These are phyloP conservation scores for Sordariomycetes sp. DNA, from an alignment of 2,329 filamentous ascomycete genomes.

Conservation along the genomic window DNA sequence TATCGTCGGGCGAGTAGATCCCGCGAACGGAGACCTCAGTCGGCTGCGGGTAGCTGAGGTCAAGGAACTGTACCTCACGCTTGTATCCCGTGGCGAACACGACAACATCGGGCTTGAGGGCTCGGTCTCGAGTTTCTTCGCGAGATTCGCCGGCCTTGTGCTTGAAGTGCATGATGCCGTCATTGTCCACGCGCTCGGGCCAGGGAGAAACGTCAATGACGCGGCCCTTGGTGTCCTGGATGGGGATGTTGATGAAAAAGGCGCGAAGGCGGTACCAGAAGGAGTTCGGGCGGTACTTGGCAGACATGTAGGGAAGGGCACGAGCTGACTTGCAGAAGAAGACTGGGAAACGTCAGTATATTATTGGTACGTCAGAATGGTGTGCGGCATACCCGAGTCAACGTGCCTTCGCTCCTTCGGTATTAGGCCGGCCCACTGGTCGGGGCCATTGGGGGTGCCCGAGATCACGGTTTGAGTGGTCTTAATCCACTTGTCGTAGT, in stretches of 20 bases:
- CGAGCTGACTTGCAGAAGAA: slow-evolving; percentile 29
- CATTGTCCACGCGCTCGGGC: slow-evolving; percentile 21
- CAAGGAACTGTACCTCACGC: slow-evolving; percentile 25
- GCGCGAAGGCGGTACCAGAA: slow-evolving; percentile 20
- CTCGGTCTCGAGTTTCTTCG: slow-evolving; percentile 13
- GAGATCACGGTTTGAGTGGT: slow-evolving; percentile 26
- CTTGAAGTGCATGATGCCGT: slow-evolving; percentile 22
- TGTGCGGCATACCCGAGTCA: slow-evolving; percentile 15
- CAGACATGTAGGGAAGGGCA: slow-evolving; percentile 27
- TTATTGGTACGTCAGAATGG: background rate
- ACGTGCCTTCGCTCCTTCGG: slow-evolving; percentile 20
- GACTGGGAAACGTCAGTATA: slow-evolving; percentile 13
- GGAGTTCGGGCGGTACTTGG: slow-evolving; percentile 17
- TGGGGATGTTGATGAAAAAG: slow-evolving; percentile 22
- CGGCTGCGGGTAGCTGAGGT: slow-evolving; percentile 24
- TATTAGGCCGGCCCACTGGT: slow-evolving; percentile 33
- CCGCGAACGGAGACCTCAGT: slow-evolving; percentile 36
- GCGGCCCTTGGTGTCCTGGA: slow-evolving; percentile 21
- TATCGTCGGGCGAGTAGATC: slow-evolving; percentile 29
- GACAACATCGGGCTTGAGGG: slow-evolving; percentile 26
- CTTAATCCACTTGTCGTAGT: slow-evolving; percentile 31
- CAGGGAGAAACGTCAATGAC: slow-evolving; percentile 29
- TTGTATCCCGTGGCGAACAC: slow-evolving; percentile 33
- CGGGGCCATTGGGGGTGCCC: slow-evolving; percentile 28
- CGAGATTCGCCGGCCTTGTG: slow-evolving; percentile 5